Conservation (phyloP, 2,329 filamentous ascomycete genomes). For the Harringtonia lauricola region DNA sequence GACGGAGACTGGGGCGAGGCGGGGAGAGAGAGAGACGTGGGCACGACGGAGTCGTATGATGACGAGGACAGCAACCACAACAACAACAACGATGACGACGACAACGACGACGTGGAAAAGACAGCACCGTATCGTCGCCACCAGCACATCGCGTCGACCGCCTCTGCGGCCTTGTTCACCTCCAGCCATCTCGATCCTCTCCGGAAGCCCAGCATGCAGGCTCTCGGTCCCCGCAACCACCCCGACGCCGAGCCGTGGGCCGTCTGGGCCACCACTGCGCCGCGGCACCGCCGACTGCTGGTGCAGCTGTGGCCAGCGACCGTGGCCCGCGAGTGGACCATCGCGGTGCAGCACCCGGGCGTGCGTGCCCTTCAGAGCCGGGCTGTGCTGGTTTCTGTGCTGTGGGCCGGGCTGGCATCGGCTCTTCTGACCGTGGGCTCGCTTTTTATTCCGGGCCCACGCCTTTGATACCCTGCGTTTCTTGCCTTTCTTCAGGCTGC, state of each 20-base stretch:
- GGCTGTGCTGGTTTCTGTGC: conserved; percentile 20
- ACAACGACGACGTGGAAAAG: too few relatives aligned
- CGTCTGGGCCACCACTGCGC: conserved; percentile 15
- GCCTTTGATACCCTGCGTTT: neutral
- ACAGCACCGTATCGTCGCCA: neutral
- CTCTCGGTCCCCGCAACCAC: conserved; percentile 23
- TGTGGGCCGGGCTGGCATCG: conserved; percentile 22
- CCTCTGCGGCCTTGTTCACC: neutral
- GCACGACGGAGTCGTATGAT: neutral
- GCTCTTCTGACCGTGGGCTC: conserved; percentile 17
- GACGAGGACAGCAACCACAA: conserved; percentile 1
- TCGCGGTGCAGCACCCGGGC: conserved; percentile 19
- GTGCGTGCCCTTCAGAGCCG: conserved; percentile 22
- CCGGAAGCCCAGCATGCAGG: conserved; percentile 19
- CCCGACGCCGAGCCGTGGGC: conserved; percentile 21
- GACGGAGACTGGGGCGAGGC: conserved; percentile 4
- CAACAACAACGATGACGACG: conserved; percentile 7
- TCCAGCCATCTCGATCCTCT: conserved; percentile 13
- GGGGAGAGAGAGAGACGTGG: neutral
- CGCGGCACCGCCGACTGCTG: conserved; percentile 18
- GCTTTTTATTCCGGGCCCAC: conserved; percentile 17
- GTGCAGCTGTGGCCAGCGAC: conserved; percentile 12
- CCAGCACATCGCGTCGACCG: neutral
- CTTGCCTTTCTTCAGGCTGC: too few relatives aligned
- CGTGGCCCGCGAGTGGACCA: neutral